phyloP scores from a whole-genome alignment of 441 rosid genomes.

The Rhodomyrtus psidioides region DNA sequence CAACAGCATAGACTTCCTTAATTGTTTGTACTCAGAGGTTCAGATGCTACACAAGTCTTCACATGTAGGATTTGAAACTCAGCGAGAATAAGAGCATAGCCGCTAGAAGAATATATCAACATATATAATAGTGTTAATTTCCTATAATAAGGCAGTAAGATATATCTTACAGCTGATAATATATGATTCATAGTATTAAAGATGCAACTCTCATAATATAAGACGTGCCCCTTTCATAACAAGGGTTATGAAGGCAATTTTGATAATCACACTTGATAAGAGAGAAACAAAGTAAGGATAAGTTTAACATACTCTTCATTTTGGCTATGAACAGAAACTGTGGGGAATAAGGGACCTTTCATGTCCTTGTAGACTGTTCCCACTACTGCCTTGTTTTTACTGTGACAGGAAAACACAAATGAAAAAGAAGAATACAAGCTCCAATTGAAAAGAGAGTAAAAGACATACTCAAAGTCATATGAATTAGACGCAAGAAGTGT shows the following conservation, averaged over 20 bases:
- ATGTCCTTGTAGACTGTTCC: slow-evolving; percentile 62
- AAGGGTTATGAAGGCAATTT: not conserved
- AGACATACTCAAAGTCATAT: not conserved
- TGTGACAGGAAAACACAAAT: slow-evolving; percentile 23
- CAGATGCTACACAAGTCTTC: not conserved
- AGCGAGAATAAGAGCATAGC: not conserved
- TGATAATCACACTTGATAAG: not conserved
- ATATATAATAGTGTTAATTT: not conserved
- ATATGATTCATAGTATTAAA: not conserved
- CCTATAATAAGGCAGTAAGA: not conserved
- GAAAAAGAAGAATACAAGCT: not conserved
- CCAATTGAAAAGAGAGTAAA: not conserved
- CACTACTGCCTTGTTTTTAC: slow-evolving; percentile 72
- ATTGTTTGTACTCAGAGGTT: not conserved
- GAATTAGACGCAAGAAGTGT: not conserved
- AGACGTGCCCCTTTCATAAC: not conserved
- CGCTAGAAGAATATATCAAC: not conserved
- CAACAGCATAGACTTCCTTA: not conserved
- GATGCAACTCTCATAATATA: not conserved
- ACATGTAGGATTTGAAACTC: not conserved
- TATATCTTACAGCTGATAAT: not conserved
- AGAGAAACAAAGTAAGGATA: slow-evolving; percentile 3
- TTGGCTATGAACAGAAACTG: slow-evolving; percentile 90
- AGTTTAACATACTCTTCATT: slow-evolving; percentile 73
- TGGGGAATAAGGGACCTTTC: slow-evolving; percentile 72